Conservation (phyloP, 768 basidiomycete species). For the Leccinum disarticulatum region DNA sequence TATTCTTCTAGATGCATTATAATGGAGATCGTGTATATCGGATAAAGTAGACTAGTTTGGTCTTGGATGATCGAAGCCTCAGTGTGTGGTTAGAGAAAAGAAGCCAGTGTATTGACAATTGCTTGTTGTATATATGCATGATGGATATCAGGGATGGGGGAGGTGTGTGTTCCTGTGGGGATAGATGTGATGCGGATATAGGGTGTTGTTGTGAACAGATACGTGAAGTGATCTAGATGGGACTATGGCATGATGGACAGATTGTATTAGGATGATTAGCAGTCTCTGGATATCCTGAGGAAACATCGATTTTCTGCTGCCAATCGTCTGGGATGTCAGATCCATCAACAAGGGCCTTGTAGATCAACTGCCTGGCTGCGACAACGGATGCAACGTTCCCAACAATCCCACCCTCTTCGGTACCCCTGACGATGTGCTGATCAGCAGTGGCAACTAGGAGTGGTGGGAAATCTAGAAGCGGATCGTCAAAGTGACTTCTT, state of each 20-base stretch:
- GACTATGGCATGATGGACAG: slow-evolving; percentile 46
- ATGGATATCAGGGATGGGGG: slow-evolving; percentile 1
- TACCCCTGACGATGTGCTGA: slow-evolving; percentile 55
- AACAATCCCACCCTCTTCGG: slow-evolving; percentile 41
- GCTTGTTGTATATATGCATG: neutral
- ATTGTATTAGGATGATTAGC: slow-evolving; percentile 30
- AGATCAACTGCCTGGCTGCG: slow-evolving; percentile 48
- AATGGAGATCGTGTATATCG: slow-evolving; percentile 7
- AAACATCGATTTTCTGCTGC: slow-evolving; percentile 33
- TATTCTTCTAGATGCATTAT: slow-evolving; percentile 11
- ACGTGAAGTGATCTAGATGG: slow-evolving; percentile 35
- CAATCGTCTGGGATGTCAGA: slow-evolving; percentile 40
- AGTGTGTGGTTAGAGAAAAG: no score
- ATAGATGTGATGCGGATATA: neutral
- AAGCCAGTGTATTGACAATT: neutral
- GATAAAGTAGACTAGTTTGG: neutral
- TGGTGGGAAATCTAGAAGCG: slow-evolving; percentile 32
- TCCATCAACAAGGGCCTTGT: slow-evolving; percentile 31
- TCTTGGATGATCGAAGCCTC: neutral
- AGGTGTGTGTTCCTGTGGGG: neutral
- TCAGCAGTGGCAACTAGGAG: slow-evolving; percentile 44
- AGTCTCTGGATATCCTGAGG: slow-evolving; percentile 22
- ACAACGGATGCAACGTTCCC: slow-evolving; percentile 52
- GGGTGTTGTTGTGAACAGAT: neutral
- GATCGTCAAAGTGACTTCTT: neutral